Conservation (phyloP, 73 alveolate genomes). For the Blepharisma japonicum region DNA sequence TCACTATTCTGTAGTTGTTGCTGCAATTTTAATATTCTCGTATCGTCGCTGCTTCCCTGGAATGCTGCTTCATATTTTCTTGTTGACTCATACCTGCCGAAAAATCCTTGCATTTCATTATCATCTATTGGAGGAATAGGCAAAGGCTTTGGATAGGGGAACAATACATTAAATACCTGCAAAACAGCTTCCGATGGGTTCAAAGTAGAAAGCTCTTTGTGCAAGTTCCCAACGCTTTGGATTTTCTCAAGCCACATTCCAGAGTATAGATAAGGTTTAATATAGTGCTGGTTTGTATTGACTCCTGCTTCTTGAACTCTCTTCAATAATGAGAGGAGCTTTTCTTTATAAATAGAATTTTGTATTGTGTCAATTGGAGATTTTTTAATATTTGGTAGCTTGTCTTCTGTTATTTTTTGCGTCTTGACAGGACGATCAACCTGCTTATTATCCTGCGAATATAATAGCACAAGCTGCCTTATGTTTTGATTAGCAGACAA, state of each 20-base stretch:
- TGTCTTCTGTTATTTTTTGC: too few species aligned
- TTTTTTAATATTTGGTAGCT: too few species aligned
- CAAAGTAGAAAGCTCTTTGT: constrained; percentile 42
- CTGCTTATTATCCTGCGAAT: background rate
- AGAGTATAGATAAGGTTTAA: constrained; percentile 66
- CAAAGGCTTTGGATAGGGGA: constrained; percentile 41
- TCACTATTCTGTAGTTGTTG: too few species aligned
- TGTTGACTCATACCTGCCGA: constrained; percentile 1
- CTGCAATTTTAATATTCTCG: too few species aligned
- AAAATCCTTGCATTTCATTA: constrained; percentile 14
- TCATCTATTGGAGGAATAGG: background rate
- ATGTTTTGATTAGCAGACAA: constrained; percentile 38
- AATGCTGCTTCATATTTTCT: too few species aligned
- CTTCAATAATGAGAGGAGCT: constrained; percentile 54
- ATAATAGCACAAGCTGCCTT: constrained; percentile 10
- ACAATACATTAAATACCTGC: constrained; percentile 47
- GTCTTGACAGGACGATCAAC: background rate
- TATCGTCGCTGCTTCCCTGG: too few species aligned
- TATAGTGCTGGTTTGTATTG: constrained; percentile 57
- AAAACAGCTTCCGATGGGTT: constrained; percentile 72
- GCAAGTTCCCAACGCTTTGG: constrained; percentile 49
- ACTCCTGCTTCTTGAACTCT: constrained; percentile 80
- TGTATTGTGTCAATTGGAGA: too few species aligned
- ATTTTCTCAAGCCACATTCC: constrained; percentile 88
- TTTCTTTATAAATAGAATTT: constrained; percentile 36